Conservation (phyloP, 495 filamentous ascomycete genomes). For the Xylaria sp. region DNA sequence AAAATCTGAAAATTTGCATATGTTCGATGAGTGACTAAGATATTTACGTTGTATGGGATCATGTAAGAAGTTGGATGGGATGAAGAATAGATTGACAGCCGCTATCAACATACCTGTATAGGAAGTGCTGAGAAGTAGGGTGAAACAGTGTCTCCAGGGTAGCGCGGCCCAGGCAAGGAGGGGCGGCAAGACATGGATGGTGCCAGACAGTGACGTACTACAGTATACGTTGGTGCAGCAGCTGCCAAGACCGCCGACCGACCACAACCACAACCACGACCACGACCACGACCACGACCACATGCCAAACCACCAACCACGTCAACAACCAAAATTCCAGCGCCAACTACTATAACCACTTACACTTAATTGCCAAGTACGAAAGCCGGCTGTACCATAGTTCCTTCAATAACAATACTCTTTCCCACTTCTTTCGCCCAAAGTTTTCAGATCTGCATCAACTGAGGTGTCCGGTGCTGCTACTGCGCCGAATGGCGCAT, state of each 20-base stretch:
- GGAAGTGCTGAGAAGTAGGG: not conserved
- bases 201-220: conserved; percentile 13
- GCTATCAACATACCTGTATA: too few relatives aligned
- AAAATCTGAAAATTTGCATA: not conserved
- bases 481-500: not conserved
- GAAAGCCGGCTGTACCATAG: not conserved
- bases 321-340: conserved; percentile 12
- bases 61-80: not conserved
- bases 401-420: not conserved
- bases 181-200: too few relatives aligned
- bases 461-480: too few relatives aligned
- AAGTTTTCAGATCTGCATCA: not conserved
- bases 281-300: conserved; percentile 11
- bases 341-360: too few relatives aligned
- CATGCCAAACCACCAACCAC: conserved; percentile 22
- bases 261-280: conserved; percentile 18
- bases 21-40: not conserved
- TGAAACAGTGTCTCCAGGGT: not conserved
- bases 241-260: conserved; percentile 18
- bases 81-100: too few relatives aligned
- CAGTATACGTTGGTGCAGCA: not conserved
- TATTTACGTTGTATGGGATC: not conserved
- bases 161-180: not conserved
- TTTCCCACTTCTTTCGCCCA: not conserved
- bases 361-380: not conserved